Evolutionary conservation across 1,139 yeast species (phyloP).

Genomic region (Spathaspora sp.): DNA sequence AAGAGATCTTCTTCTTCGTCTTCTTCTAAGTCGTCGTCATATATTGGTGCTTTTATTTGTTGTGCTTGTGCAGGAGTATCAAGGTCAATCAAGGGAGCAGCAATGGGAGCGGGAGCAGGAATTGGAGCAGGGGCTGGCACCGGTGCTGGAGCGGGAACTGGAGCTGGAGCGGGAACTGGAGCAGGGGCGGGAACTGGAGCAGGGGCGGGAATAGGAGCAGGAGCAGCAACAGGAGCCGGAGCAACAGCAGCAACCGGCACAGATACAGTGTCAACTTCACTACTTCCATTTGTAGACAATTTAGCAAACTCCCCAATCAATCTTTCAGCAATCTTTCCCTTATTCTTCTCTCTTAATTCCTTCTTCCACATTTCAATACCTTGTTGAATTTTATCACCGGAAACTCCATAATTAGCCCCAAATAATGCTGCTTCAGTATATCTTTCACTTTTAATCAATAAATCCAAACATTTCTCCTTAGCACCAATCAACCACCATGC

Average conservation of each 20-base stretch:
- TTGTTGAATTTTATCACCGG: constrained; percentile 34
- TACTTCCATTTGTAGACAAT: constrained; percentile 18
- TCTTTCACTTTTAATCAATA: constrained; percentile 70
- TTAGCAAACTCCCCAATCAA: constrained; percentile 41
- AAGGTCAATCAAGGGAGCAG: constrained; percentile 5
- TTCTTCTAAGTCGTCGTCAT: constrained; percentile 3
- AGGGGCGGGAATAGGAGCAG: background rate
- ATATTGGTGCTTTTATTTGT: background rate
- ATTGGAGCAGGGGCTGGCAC: background rate
- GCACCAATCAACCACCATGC: constrained; percentile 88
- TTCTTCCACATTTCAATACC: constrained; percentile 68
- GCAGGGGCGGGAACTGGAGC: too few relatives aligned
- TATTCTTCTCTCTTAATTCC: constrained; percentile 50
- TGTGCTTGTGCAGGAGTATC: background rate
- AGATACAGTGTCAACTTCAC: constrained; percentile 4
- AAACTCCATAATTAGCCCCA: constrained; percentile 69
- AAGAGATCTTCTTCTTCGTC: constrained; percentile 5
- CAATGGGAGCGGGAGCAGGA: background rate
- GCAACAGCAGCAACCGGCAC: constrained; percentile 1
- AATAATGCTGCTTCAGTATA: constrained; percentile 83
- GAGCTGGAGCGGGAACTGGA: background rate
- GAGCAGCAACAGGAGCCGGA: background rate
- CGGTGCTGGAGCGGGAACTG: constrained; percentile 1
- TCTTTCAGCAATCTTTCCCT: constrained; percentile 60
- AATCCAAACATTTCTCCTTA: constrained; percentile 58